Percentiles rank a stretch among this genome's conserved stretches.
Conservation (phyloP, 306 rosid genomes). For the Prunus campanulata region DNA sequence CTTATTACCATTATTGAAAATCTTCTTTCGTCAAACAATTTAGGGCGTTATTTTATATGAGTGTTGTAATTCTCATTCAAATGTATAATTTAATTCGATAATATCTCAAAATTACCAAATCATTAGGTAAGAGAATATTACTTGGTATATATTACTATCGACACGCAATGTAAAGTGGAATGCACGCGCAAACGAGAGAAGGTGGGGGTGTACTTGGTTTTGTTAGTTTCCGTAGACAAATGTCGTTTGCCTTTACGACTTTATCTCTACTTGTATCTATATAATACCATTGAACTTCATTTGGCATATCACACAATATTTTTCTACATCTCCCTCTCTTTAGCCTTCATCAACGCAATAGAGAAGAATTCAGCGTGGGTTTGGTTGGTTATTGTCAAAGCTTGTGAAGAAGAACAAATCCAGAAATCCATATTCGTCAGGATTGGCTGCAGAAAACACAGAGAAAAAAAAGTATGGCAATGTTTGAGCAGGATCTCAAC, state of each 20-base stretch:
- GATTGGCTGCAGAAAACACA: neutral
- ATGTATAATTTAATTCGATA: neutral
- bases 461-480: neutral
- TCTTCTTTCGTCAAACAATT: no score
- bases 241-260: neutral
- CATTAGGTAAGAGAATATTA: neutral
- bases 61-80: neutral
- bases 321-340: conserved; percentile 5
- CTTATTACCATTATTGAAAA: no score
- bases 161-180: neutral
- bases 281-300: conserved; percentile 18
- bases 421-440: no score
- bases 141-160: neutral
- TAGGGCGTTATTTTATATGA: no score
- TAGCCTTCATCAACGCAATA: neutral
- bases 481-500: conserved; percentile 30
- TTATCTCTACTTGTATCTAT: conserved; percentile 18
- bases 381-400: conserved; percentile 4
- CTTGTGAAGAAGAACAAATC: conserved; percentile 6
- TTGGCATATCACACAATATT: conserved; percentile 10
- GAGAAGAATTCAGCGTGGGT: neutral
- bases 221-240: neutral
- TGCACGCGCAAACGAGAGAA: conserved; percentile 1
- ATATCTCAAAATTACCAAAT: neutral
- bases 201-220: neutral